Evolutionary conservation across 2,329 filamentous ascomycete species (phyloP).

Genomic region (Claviceps pusilla): DNA sequence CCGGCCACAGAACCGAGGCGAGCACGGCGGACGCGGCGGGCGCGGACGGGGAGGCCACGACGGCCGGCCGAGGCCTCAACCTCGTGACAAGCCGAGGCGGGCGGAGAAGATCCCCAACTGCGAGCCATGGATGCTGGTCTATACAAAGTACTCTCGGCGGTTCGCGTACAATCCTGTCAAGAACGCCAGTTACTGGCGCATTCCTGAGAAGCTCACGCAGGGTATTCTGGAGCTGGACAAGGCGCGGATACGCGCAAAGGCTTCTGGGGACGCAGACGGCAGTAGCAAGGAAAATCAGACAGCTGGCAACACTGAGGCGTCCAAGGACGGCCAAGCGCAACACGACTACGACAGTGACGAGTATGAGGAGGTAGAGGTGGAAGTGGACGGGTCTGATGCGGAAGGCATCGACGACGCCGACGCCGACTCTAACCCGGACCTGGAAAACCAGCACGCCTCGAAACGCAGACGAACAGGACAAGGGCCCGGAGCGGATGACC

Average conservation of each 20-base stretch:
- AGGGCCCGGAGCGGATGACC: constrained; percentile 36
- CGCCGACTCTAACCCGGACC: neutral
- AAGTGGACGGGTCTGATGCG: constrained; percentile 43
- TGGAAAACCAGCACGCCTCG: constrained; percentile 28
- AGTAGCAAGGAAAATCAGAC: neutral
- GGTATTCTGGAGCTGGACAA: constrained; percentile 61
- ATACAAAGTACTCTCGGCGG: constrained; percentile 73
- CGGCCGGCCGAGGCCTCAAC: constrained; percentile 49
- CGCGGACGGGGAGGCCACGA: constrained; percentile 32
- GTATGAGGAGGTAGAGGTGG: constrained; percentile 56
- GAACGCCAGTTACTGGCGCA: constrained; percentile 86
- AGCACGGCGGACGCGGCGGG: constrained; percentile 22
- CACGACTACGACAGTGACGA: constrained; percentile 45
- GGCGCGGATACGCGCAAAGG: constrained; percentile 49
- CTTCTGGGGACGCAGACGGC: constrained; percentile 13
- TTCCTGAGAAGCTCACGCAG: constrained; percentile 72
- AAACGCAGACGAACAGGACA: constrained; percentile 46
- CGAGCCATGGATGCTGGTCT: constrained; percentile 82
- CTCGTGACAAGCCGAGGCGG: constrained; percentile 64
- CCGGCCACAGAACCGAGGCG: constrained; percentile 20
- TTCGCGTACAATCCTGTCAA: constrained; percentile 84
- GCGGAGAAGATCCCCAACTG: constrained; percentile 66
- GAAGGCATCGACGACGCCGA: constrained; percentile 28
- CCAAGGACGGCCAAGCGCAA: constrained; percentile 17
- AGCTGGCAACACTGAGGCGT: constrained; percentile 1